Evolutionary conservation across 345 rosid species (phyloP).

Genomic region (Arabis alpina): DNA sequence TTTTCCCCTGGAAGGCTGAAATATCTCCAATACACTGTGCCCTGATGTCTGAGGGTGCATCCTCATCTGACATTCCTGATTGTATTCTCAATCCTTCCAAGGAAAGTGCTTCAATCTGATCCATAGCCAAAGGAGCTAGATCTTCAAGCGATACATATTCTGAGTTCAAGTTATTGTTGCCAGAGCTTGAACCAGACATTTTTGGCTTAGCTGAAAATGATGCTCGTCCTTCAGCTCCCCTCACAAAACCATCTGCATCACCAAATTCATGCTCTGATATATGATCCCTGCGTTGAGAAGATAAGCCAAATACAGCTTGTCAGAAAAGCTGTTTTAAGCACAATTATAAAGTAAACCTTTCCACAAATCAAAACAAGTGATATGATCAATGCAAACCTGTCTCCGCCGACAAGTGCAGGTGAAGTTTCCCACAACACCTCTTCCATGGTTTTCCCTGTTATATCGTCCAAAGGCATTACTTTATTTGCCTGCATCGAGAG

Average conservation of each 20-base stretch:
- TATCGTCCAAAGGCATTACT: constrained; percentile 90
- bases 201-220: constrained; percentile 49
- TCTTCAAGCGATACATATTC: constrained; percentile 93
- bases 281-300: constrained; percentile 55
- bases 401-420: constrained; percentile 51
- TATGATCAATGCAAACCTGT: constrained; percentile 58
- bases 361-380: constrained; percentile 2
- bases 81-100: constrained; percentile 94
- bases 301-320: constrained; percentile 34
- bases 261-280: constrained; percentile 47
- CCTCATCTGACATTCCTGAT: constrained; percentile 79
- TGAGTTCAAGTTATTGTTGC: constrained; percentile 48
- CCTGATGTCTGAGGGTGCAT: constrained; percentile 77
- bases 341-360: constrained; percentile 12
- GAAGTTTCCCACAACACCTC: constrained; percentile 83
- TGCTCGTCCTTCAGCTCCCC: constrained; percentile 43
- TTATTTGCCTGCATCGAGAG: constrained; percentile 91
- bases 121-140: constrained; percentile 97
- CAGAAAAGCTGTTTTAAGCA: constrained; percentile 15
- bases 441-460: constrained; percentile 90
- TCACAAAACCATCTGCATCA: constrained; percentile 43
- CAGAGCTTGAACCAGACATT: constrained; percentile 47
- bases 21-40: constrained; percentile 69
- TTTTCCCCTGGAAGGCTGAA: constrained; percentile 79
- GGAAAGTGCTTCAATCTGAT: constrained; percentile 95